Evolutionary conservation across 352 stramenopile species (phyloP), one percentile per base, ranked within the genome.

Genomic region (Halophytophthora batemanensis): DNA sequence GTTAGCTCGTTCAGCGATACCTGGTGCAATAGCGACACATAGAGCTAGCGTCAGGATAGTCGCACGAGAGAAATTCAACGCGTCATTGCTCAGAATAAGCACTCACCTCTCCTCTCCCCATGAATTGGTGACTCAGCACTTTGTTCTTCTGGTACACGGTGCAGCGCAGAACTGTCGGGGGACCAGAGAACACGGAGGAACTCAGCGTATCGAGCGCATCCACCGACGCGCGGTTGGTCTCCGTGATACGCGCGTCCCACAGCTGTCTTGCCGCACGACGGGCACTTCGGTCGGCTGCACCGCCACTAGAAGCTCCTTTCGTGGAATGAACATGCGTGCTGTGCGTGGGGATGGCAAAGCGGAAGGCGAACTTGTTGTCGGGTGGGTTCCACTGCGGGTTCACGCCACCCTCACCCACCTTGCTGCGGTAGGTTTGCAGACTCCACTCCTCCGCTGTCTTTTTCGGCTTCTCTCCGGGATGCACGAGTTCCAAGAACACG

Each of bases 111-210:
- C 69, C 64, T 55, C 67, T 68, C 12, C 82, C 82, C 82, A 90
- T 85, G 37, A 89, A 87, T 41, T 86, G 66, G 47, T 93, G 82
- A n/a, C 60, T 70, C 34, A 88, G 54, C 46, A 93, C 50, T 53
- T 86, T 88, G 60, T 79, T 90, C 59, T 90, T 90, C 59, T 93
- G 77, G 56, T 77, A 93, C 13, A 90, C 66, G 1, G 77, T 71
- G 35, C 74, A 89, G 36, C 70, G 62, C 31, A 90, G 51, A 40
- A 76, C 64, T 15, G 80, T 52, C 3, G 82, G 79, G 12, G 82
- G 82, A 2, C 82, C 82, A 6, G 58, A 68, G 66, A 82, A 90
- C 10, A 77, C 63, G 12, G 82, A 71, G 47, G 85, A 65, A 22
- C 89, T 73, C 18, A 90, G 50, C 33, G 74, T 70, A 37, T 89